Conservation (phyloP, 1,139 yeast genomes). For the Taphrina confusa region DNA sequence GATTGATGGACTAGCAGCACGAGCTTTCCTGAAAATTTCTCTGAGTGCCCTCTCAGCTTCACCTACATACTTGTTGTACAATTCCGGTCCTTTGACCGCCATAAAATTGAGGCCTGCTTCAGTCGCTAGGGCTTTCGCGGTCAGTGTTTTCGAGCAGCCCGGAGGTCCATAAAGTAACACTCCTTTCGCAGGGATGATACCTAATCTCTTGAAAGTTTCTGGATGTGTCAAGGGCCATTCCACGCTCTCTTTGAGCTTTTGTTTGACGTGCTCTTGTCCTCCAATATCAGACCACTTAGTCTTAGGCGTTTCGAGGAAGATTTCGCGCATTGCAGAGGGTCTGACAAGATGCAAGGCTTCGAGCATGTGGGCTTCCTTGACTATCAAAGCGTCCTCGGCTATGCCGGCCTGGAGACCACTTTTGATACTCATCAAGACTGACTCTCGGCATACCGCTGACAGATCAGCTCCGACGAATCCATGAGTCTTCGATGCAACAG, state of each 20-base stretch:
- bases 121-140: slow-evolving; percentile 98
- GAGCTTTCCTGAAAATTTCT: slow-evolving; percentile 96
- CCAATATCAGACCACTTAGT: slow-evolving; percentile 95
- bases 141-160: slow-evolving; percentile 95
- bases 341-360: slow-evolving; percentile 72
- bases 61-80: slow-evolving; percentile 96
- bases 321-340: slow-evolving; percentile 97
- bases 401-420: slow-evolving; percentile 53
- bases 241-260: slow-evolving; percentile 80
- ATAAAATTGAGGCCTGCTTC: slow-evolving; percentile 98
- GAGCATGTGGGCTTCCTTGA: slow-evolving; percentile 58
- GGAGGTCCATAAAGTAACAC: slow-evolving; percentile 95
- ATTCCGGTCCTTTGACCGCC: slow-evolving; percentile 95
- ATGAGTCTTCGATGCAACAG: slow-evolving; percentile 76
- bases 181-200: slow-evolving; percentile 90
- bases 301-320: slow-evolving; percentile 85
- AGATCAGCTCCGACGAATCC: slow-evolving; percentile 98
- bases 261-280: slow-evolving; percentile 82
- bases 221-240: slow-evolving; percentile 87
- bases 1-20: slow-evolving; percentile 95
- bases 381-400: slow-evolving; percentile 49
- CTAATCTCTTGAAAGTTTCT: slow-evolving; percentile 70
- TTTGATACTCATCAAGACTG: slow-evolving; percentile 80
- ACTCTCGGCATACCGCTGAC: slow-evolving; percentile 81
- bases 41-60: slow-evolving; percentile 99